A percentile compares a stretch with the other conserved stretches of the same genome.
These are phyloP conservation scores for Lathyrus tuberosus DNA, from an alignment of 306 rosid species.

Conservation along the genomic window DNA sequence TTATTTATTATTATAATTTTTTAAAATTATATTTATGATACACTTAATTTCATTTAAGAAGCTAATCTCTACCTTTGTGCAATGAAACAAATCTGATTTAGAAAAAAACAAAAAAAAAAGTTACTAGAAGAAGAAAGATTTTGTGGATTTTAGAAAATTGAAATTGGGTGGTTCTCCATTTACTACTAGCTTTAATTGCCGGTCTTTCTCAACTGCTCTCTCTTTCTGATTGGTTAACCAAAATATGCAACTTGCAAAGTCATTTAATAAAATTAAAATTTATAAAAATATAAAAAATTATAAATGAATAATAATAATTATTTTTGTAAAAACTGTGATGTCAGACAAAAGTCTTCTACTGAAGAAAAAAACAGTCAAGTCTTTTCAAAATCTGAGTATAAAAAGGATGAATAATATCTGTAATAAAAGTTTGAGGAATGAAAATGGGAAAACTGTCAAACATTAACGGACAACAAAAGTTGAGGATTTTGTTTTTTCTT, in stretches of 20 bases:
- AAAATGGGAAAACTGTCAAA: not conserved
- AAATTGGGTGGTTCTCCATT: conserved; percentile 8
- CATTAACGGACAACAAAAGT: not conserved
- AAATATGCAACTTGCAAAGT: not conserved
- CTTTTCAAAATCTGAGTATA: not conserved
- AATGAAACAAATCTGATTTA: no score
- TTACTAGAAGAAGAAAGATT: no score
- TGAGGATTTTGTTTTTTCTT: no score
- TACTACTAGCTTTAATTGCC: conserved; percentile 2
- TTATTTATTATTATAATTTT: no score
- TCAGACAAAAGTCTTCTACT: not conserved
- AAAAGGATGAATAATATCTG: not conserved
- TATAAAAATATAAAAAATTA: not conserved
- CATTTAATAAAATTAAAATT: not conserved
- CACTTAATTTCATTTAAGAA: no score
- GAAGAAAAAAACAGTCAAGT: not conserved
- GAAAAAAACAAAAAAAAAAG: no score
- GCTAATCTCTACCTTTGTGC: no score
- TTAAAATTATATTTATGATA: no score
- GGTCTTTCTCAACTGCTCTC: not conserved
- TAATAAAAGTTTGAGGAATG: not conserved
- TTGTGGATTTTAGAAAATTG: not conserved
- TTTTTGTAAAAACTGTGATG: no score
- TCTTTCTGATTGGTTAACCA: not conserved
- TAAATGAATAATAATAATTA: not conserved